Evolutionary conservation across 2,329 filamentous ascomycete species (phyloP).

Genomic region (Penicillium psychrosexuale): DNA sequence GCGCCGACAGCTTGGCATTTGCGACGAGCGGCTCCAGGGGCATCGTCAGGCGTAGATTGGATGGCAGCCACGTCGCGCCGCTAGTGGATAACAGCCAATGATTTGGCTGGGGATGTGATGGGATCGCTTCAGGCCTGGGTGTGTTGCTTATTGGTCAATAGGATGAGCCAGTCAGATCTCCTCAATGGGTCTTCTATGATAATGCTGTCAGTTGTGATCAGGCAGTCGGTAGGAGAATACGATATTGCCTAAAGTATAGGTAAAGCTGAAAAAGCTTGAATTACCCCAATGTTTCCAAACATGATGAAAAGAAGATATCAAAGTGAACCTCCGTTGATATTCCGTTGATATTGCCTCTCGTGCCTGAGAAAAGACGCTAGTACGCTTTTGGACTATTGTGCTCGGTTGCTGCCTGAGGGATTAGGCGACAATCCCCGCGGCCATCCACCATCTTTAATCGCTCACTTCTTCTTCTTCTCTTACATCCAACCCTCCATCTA

Average conservation of each 20-base stretch:
- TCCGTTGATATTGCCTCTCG: not conserved
- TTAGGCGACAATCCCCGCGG: constrained; percentile 13
- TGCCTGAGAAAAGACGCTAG: not conserved
- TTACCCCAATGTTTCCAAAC: not conserved
- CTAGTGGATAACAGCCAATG: constrained; percentile 19
- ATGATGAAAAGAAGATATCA: not conserved
- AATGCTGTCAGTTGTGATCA: not conserved
- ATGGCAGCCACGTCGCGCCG: constrained; percentile 10
- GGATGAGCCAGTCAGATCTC: constrained; percentile 2
- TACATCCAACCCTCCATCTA: constrained; percentile 17
- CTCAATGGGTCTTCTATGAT: not conserved
- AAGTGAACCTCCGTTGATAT: not conserved
- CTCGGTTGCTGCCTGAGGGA: not conserved
- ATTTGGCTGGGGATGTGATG: constrained; percentile 20
- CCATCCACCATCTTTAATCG: constrained; percentile 19
- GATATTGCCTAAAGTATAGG: not conserved
- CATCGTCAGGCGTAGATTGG: constrained; percentile 18
- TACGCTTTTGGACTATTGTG: constrained; percentile 1
- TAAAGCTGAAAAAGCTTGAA: not conserved
- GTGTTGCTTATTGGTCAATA: constrained; percentile 14
- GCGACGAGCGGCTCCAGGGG: constrained; percentile 22
- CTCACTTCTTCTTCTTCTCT: constrained; percentile 21
- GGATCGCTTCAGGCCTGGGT: constrained; percentile 6
- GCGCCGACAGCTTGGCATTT: constrained; percentile 15
- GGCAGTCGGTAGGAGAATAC: not conserved